Evolutionary conservation across 75 land plant genomes (phyloP).

Genomic region (Picea sitchensis): DNA sequence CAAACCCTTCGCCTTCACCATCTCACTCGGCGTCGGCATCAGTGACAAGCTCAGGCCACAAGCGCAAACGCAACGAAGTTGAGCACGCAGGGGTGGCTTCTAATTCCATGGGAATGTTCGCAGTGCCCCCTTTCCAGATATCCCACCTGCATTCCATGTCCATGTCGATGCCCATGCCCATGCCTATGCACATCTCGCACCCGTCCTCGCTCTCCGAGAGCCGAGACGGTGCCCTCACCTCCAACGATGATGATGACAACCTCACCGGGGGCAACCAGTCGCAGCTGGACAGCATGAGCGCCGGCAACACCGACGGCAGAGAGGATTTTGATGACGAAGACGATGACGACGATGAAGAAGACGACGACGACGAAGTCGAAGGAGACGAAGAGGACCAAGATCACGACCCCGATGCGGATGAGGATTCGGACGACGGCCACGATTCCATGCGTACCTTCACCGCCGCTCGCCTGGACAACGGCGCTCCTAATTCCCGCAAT

Average conservation of each 20-base stretch:
- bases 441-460: conserved; percentile 80
- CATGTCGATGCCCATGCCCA: not conserved
- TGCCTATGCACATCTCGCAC: conserved; percentile 7
- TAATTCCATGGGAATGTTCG: conserved; percentile 1
- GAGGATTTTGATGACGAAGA: conserved; percentile 47
- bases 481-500: conserved; percentile 2
- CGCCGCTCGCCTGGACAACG: conserved; percentile 62
- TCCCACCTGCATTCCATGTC: conserved; percentile 19
- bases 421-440: conserved; percentile 40
- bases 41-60: conserved; percentile 59
- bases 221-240: conserved; percentile 55
- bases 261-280: conserved; percentile 35
- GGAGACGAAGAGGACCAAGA: conserved; percentile 36
- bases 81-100: conserved; percentile 7
- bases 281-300: conserved; percentile 40
- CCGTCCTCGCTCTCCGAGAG: conserved; percentile 23
- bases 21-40: conserved; percentile 81
- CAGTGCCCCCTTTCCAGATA: conserved; percentile 7
- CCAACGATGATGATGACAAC: conserved; percentile 77
- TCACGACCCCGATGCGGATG: conserved; percentile 42
- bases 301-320: conserved; percentile 19
- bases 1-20: conserved; percentile 55
- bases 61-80: conserved; percentile 50
- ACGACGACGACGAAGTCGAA: conserved; percentile 53
- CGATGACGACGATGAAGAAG: conserved; percentile 26